Base-by-base conservation (phyloP, 495 filamentous ascomycete species). In the Penicillium psychrofluorescens region DNA sequence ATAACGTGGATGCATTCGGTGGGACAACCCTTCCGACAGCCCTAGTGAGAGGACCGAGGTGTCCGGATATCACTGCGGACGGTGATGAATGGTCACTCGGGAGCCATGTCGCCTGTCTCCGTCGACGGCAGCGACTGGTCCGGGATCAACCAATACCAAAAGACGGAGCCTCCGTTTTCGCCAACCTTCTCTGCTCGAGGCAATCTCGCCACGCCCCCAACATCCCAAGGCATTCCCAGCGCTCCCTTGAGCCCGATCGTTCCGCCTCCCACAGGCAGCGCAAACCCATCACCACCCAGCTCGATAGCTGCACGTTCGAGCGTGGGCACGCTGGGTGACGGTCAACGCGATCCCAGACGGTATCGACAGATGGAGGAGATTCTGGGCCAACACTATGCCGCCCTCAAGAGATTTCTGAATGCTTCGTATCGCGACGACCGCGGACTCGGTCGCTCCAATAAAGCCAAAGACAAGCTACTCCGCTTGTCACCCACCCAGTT, bases 401-500 rank as follows among this genome's bases (percentile, higher is more conserved):
- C 86, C 1, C 72, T 98, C 43, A 86, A 81, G 62, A 75, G 79
- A 56, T 95, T 87, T 53, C 73, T 98, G 22, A 59, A 64, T 22
- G 74, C 77, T 12, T 78, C 81, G 2, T 72, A 86, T 33, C 78
- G 77, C 48, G 84, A 92, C 59, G 86, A 91, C 51, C 80, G 84
- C 47, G 74, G 77, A 16, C 83, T 81, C 48, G 78, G 79, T 32
- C 79, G 82, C 51, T 83, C 87, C 22, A 95, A 91, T 64, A 84
- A 85, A 61, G 92, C 92, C 34, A 78, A 88, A 40, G 92, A 96
- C 64, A 98, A 98, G 68, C 72, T 97, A 36, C 76, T 95, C 39
- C 79, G 91, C 37, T 70, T 98, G 31, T 94, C 89, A 1, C 71
- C 83, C 8, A 88, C 90, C 16, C 92, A 98, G 59, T 98, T 98